These are phyloP conservation scores for Pseudocercospora fuligena DNA, from an alignment of 2,329 filamentous ascomycete species.

Conservation along the genomic window DNA sequence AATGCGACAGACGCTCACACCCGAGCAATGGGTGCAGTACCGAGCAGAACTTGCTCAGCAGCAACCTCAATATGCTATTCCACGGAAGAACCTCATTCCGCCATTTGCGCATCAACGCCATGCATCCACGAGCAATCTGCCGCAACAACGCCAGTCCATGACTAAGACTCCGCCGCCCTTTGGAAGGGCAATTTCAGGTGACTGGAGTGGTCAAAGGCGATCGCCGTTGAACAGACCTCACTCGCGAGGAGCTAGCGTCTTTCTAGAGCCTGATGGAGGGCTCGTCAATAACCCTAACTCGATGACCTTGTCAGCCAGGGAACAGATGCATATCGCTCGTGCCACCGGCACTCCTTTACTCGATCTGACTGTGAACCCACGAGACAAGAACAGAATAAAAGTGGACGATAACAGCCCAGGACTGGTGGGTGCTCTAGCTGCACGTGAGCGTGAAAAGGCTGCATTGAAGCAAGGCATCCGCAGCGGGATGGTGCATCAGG, in stretches of 20 bases:
- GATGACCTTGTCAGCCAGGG: constrained; percentile 75
- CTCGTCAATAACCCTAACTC: constrained; percentile 50
- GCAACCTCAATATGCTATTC: constrained; percentile 56
- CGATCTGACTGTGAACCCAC: constrained; percentile 62
- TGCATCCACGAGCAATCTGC: constrained; percentile 26
- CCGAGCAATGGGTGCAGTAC: constrained; percentile 84
- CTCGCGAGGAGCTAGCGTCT: constrained; percentile 39
- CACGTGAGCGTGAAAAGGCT: constrained; percentile 76
- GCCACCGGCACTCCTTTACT: constrained; percentile 79
- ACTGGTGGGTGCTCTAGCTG: constrained; percentile 78
- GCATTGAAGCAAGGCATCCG: constrained; percentile 69
- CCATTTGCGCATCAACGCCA: constrained; percentile 35
- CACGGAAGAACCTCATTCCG: constrained; percentile 35
- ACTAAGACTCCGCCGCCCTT: constrained; percentile 49
- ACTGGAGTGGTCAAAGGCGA: constrained; percentile 48
- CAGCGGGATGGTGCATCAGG: constrained; percentile 72
- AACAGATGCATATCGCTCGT: constrained; percentile 86
- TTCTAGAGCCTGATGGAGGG: constrained; percentile 13
- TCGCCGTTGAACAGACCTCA: constrained; percentile 39
- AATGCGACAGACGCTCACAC: constrained; percentile 61
- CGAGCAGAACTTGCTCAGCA: constrained; percentile 62
- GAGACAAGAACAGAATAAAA: constrained; percentile 19
- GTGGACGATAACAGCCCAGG: constrained; percentile 51
- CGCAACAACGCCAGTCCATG: constrained; percentile 32
- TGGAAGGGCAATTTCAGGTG: constrained; percentile 49